These are phyloP conservation scores for Malania oleifera DNA, from an alignment of 164 flowering plant genomes.

Conservation along the genomic window DNA sequence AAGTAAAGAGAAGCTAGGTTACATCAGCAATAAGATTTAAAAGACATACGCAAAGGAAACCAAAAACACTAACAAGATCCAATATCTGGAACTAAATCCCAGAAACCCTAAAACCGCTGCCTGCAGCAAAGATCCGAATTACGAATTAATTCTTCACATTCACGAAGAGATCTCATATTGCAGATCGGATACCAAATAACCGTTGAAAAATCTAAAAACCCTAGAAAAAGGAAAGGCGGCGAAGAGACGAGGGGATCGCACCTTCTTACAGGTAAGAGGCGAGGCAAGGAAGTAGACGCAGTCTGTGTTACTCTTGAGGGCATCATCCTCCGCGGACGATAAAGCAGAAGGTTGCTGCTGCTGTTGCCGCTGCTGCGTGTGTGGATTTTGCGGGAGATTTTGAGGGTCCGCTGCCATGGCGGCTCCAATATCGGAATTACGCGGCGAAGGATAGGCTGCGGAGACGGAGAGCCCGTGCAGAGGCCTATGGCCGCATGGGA, in stretches of 20 bases:
- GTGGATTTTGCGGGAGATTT: too few species aligned
- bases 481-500: neutral
- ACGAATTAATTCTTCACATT: neutral
- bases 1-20: too few species aligned
- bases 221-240: neutral
- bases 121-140: too few species aligned
- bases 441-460: neutral
- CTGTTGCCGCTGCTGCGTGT: neutral
- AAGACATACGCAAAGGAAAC: too few species aligned
- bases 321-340: slow-evolving; percentile 53
- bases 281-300: slow-evolving; percentile 94
- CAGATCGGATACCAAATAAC: neutral
- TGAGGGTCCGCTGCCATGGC: neutral
- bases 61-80: neutral
- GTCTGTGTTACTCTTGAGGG: slow-evolving; percentile 66
- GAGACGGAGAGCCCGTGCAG: neutral
- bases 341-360: neutral
- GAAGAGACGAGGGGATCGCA: slow-evolving; percentile 10
- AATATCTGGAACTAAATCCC: neutral
- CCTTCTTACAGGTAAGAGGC: slow-evolving; percentile 90
- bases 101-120: neutral
- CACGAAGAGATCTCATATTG: slow-evolving; percentile 3
- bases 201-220: slow-evolving; percentile 8
- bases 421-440: neutral
- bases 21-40: too few species aligned